Conservation (phyloP, 768 basidiomycete species). For the Cystofilobasidium capitatum region DNA sequence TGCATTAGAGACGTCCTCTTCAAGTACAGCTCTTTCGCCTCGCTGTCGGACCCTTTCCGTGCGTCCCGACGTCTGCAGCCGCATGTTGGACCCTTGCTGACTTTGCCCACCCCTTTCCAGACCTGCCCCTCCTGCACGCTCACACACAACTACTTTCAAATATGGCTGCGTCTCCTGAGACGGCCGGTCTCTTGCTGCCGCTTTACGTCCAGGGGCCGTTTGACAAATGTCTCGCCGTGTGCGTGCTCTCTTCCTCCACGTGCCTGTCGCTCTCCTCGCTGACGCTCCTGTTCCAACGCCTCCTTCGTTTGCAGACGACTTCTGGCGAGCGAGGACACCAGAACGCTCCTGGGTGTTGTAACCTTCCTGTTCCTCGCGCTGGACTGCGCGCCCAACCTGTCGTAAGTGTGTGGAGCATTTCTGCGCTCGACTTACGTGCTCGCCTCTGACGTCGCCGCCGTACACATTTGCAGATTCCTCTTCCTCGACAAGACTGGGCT, state of each 20-base stretch:
- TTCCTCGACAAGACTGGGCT: slow-evolving; percentile 29
- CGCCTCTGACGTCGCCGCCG: not conserved
- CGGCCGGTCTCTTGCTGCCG: slow-evolving; percentile 55
- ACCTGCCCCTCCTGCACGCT: slow-evolving; percentile 53
- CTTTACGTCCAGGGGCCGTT: slow-evolving; percentile 59
- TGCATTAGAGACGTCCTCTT: no score
- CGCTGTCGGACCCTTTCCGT: not conserved
- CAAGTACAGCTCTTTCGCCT: not conserved
- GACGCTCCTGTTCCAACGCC: not conserved
- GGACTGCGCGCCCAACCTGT: slow-evolving; percentile 49
- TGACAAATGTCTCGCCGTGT: slow-evolving; percentile 68
- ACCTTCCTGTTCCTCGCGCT: slow-evolving; percentile 66
- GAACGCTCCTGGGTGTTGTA: slow-evolving; percentile 53
- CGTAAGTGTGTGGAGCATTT: slow-evolving; percentile 43
- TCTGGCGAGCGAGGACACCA: slow-evolving; percentile 56
- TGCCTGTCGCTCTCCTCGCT: slow-evolving; percentile 42
- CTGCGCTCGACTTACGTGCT: not conserved
- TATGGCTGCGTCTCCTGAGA: slow-evolving; percentile 58
- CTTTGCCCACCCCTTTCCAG: slow-evolving; percentile 34
- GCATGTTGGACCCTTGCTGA: not conserved
- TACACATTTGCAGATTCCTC: slow-evolving; percentile 19
- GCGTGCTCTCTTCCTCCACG: slow-evolving; percentile 37
- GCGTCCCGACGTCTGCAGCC: no score
- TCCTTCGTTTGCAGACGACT: slow-evolving; percentile 43
- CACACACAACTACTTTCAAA: slow-evolving; percentile 74